A percentile compares a stretch with the other conserved stretches of the same genome.
Evolutionary conservation across 345 rosid genomes (phyloP).

Genomic region (Salix udensis): DNA sequence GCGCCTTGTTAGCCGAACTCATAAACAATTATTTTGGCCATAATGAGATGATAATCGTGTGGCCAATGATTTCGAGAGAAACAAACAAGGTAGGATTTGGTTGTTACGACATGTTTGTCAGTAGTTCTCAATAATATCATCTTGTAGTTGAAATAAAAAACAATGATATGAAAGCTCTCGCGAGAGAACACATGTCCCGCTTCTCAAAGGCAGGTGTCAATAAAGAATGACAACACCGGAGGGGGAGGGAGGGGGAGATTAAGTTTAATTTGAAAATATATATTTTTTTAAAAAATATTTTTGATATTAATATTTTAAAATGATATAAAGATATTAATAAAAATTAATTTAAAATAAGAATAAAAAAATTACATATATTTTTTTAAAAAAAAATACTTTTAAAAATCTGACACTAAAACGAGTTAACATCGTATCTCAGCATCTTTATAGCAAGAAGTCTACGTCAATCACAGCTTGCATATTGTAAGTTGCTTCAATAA

Average conservation of each 20-base stretch:
- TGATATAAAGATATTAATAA: too few species aligned
- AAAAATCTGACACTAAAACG: not conserved
- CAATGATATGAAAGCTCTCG: not conserved
- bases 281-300: too few species aligned
- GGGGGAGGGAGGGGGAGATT: too few species aligned
- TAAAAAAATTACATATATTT: too few species aligned
- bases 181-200: not conserved
- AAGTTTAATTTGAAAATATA: too few species aligned
- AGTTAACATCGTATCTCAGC: conserved; percentile 9
- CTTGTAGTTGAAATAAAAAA: not conserved
- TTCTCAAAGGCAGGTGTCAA: not conserved
- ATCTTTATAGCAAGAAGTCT: conserved; percentile 12
- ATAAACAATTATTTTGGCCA: not conserved
- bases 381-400: too few species aligned
- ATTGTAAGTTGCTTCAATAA: not conserved
- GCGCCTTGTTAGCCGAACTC: not conserved
- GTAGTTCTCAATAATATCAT: not conserved
- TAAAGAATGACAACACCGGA: not conserved
- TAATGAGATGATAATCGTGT: not conserved
- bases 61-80: not conserved
- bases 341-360: too few species aligned
- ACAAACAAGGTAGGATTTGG: conserved; percentile 8
- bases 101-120: conserved; percentile 9
- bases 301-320: too few species aligned
- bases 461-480: conserved; percentile 1